A percentile compares a stretch with the other conserved stretches of the same genome.
Conservation (phyloP, 805 yeast genomes). For the Metschnikowia drakensbergensis region DNA sequence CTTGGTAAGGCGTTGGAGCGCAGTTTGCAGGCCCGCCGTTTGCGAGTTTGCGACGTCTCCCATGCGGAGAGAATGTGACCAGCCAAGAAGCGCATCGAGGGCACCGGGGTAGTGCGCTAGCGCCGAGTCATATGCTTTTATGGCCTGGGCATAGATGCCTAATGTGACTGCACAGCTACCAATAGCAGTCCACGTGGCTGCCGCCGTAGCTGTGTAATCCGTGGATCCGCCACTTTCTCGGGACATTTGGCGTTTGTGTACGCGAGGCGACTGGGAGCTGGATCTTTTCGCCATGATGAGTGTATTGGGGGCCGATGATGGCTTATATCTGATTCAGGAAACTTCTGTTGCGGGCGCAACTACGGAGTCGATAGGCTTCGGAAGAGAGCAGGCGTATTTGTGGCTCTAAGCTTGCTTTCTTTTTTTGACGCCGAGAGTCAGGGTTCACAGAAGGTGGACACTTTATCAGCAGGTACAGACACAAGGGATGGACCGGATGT, state of each 20-base stretch:
- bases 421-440: not conserved
- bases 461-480: not conserved
- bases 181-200: constrained; percentile 45
- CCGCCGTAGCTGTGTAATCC: constrained; percentile 16
- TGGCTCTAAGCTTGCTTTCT: not conserved
- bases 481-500: not conserved
- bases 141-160: constrained; percentile 39
- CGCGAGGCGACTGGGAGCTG: constrained; percentile 13
- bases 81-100: constrained; percentile 39
- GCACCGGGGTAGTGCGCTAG: constrained; percentile 40
- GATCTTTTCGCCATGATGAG: constrained; percentile 12
- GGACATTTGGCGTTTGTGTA: constrained; percentile 7
- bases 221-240: constrained; percentile 1
- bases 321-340: not conserved
- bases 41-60: constrained; percentile 37
- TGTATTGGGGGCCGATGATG: not conserved
- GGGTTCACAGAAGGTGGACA: not conserved
- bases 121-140: constrained; percentile 42
- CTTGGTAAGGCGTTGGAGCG: constrained; percentile 39
- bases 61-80: constrained; percentile 38
- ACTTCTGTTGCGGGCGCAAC: not conserved
- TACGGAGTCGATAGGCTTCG: not conserved
- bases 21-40: constrained; percentile 36
- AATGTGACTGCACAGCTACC: constrained; percentile 45
- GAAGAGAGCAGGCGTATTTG: not conserved